These are phyloP conservation scores for Alternaria sp. DNA, from an alignment of 2,329 filamentous ascomycete species.

Conservation along the genomic window DNA sequence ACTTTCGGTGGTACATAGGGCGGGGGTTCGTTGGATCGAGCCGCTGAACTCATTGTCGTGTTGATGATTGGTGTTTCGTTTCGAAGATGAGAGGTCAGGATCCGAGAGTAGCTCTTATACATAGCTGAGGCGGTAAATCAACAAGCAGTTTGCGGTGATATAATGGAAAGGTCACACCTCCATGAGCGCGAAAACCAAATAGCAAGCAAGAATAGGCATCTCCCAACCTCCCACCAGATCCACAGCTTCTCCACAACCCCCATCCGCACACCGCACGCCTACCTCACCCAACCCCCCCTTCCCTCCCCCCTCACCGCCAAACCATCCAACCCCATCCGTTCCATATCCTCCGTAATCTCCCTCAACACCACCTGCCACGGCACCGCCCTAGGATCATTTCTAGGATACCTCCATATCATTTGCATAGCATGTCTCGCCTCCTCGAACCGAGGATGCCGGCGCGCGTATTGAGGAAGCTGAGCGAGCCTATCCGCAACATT, in stretches of 20 bases:
- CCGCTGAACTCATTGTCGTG: background rate
- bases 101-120: background rate
- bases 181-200: background rate
- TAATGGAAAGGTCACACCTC: background rate
- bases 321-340: background rate
- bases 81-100: background rate
- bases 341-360: background rate
- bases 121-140: background rate
- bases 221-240: too few relatives aligned
- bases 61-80: background rate
- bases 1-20: background rate
- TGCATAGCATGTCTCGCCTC: background rate
- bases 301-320: background rate
- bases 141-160: background rate
- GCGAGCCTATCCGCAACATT: background rate
- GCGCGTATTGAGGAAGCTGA: background rate
- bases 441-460: background rate
- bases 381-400: background rate
- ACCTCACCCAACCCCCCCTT: background rate
- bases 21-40: background rate
- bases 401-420: background rate
- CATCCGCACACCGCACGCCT: background rate
- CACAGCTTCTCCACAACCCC: background rate
- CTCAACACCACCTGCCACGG: background rate
- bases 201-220: background rate